Conservation (phyloP, 225 moss, liverwort and hornwort species). For the Antitrichia curtipendula region DNA sequence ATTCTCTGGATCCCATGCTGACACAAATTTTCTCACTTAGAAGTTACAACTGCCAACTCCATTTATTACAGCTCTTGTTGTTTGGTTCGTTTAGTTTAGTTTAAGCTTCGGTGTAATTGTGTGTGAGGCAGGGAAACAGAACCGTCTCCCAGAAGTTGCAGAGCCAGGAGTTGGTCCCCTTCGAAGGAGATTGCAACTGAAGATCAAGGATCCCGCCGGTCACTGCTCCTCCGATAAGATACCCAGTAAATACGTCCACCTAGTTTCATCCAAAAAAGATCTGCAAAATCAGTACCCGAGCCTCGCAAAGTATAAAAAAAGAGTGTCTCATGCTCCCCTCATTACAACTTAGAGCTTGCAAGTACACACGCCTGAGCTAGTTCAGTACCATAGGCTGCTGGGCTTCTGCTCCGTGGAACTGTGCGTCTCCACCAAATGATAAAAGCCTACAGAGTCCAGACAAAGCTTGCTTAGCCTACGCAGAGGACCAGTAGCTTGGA, state of each 20-base stretch:
- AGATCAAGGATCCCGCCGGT: background rate
- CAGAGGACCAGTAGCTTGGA: background rate
- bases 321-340: background rate
- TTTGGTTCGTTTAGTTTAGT: background rate
- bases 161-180: background rate
- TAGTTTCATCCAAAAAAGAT: background rate
- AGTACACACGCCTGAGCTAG: background rate
- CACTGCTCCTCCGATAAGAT: background rate
- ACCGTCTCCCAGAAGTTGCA: background rate
- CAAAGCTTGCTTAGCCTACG: background rate
- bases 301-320: background rate
- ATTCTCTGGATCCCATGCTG: background rate
- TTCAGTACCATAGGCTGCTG: background rate
- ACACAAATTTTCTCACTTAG: background rate
- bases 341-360: background rate
- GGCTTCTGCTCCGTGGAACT: background rate
- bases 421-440: background rate
- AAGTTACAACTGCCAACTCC: background rate
- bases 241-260: background rate
- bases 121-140: background rate
- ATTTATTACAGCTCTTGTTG: background rate
- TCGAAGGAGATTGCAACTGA: background rate
- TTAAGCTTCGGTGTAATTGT: background rate
- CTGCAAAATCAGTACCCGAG: background rate
- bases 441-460: background rate